Percentiles rank a stretch among this genome's conserved stretches.
These are phyloP conservation scores for Fistulinella cinereoalba DNA, from an alignment of 1,284 basidiomycete genomes.

Conservation along the genomic window DNA sequence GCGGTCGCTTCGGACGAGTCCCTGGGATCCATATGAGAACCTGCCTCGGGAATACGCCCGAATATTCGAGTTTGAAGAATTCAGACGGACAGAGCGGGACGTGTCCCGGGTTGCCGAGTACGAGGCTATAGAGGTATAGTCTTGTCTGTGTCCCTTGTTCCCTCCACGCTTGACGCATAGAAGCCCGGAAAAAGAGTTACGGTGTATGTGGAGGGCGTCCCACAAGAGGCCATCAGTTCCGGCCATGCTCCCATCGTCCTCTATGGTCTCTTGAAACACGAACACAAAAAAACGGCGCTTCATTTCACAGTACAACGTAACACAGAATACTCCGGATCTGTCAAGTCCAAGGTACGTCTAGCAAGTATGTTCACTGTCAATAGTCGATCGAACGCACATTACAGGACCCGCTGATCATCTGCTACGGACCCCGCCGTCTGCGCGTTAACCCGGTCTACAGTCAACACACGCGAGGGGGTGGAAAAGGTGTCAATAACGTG, in stretches of 20 bases:
- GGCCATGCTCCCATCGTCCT: constrained; percentile 59
- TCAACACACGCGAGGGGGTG: constrained; percentile 87
- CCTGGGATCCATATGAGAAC: constrained; percentile 98
- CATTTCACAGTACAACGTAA: constrained; percentile 95
- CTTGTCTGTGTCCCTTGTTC: not conserved
- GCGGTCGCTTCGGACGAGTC: constrained; percentile 89
- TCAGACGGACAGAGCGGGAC: constrained; percentile 78
- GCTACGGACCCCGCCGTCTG: constrained; percentile 86
- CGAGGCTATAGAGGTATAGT: constrained; percentile 61
- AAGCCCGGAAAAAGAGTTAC: constrained; percentile 82
- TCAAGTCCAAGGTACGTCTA: constrained; percentile 81
- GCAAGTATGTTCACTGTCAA: not conserved
- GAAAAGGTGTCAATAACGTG: constrained; percentile 91
- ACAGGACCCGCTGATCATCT: constrained; percentile 86
- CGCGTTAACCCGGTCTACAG: constrained; percentile 87
- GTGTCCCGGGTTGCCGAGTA: constrained; percentile 66
- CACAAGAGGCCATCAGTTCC: constrained; percentile 45
- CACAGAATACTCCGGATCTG: constrained; percentile 88
- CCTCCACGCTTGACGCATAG: not conserved
- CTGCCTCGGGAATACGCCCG: constrained; percentile 91
- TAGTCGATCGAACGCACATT: not conserved
- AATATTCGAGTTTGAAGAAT: constrained; percentile 98
- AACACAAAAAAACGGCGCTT: constrained; percentile 93
- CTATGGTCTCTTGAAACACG: constrained; percentile 89
- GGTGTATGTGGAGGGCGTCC: constrained; percentile 70